These are phyloP conservation scores for Colletotrichum zoysiae DNA, from an alignment of 2,329 filamentous ascomycete species.

Conservation along the genomic window DNA sequence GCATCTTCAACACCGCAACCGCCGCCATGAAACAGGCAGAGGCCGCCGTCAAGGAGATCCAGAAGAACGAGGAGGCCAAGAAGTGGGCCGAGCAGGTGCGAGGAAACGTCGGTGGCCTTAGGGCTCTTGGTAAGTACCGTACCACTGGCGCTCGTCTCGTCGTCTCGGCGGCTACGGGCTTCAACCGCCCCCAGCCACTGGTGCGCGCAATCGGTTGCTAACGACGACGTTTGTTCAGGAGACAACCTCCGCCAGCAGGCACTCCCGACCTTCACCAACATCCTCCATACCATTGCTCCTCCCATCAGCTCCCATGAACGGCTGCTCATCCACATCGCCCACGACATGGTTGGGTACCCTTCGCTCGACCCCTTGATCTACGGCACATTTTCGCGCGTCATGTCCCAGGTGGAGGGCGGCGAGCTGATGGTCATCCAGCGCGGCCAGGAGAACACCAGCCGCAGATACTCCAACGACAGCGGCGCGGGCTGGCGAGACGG, in stretches of 20 bases:
- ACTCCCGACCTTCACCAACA: slow-evolving; percentile 92
- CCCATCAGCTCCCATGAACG: slow-evolving; percentile 98
- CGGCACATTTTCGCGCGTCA: slow-evolving; percentile 91
- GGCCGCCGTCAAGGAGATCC: slow-evolving; percentile 92
- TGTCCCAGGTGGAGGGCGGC: slow-evolving; percentile 98
- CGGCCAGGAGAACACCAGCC: slow-evolving; percentile 84
- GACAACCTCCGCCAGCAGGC: slow-evolving; percentile 89
- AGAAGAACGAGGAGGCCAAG: slow-evolving; percentile 95
- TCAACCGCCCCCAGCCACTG: background rate
- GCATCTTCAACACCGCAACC: slow-evolving; percentile 83
- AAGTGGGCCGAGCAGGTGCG: slow-evolving; percentile 95
- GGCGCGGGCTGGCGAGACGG: slow-evolving; percentile 88
- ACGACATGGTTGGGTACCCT: slow-evolving; percentile 94
- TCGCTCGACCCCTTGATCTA: slow-evolving; percentile 94
- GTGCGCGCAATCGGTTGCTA: background rate
- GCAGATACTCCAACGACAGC: slow-evolving; percentile 71
- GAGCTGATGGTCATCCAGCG: slow-evolving; percentile 95
- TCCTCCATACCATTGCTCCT: slow-evolving; percentile 94
- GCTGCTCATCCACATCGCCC: slow-evolving; percentile 95
- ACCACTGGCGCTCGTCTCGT: slow-evolving; percentile 22
- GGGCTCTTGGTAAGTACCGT: slow-evolving; percentile 75
- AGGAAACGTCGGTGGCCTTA: slow-evolving; percentile 85
- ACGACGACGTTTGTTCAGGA: slow-evolving; percentile 64
- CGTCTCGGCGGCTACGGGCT: background rate
- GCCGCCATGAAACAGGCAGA: slow-evolving; percentile 94